phyloP scores from a whole-genome alignment of 768 basidiomycete genomes.

The Boletus subcaerulescens region DNA sequence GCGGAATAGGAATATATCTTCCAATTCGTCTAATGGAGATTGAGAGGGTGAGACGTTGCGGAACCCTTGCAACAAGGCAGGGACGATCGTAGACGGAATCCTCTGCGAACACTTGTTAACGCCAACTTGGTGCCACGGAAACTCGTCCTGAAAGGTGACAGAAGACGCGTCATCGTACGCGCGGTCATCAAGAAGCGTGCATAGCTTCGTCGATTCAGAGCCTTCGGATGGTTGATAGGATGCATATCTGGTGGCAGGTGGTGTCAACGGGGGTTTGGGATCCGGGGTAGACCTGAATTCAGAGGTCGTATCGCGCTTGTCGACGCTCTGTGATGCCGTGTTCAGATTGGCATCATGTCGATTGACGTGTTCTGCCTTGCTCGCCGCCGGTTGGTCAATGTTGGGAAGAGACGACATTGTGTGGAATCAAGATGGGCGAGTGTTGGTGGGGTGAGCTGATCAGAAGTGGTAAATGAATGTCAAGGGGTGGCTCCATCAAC shows the following conservation, averaged over 20 bases:
- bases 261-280: not conserved
- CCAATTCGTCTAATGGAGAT: not conserved
- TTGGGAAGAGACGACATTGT: constrained; percentile 6
- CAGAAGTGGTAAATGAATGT: not conserved
- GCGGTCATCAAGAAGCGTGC: no score
- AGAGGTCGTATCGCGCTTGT: not conserved
- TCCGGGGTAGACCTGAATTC: not conserved
- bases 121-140: constrained; percentile 2
- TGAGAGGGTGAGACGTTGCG: not conserved
- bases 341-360: not conserved
- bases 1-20: not conserved
- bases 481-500: constrained; percentile 8
- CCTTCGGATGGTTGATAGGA: no score
- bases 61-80: constrained; percentile 14
- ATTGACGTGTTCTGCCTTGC: not conserved
- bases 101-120: not conserved
- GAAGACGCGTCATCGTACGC: constrained; percentile 12
- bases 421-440: constrained; percentile 1
- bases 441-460: not conserved
- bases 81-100: constrained; percentile 16
- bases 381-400: not conserved
- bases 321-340: not conserved
- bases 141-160: constrained; percentile 7
- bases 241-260: no score
- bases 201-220: no score